Evolutionary conservation across 2,329 filamentous ascomycete genomes (phyloP), one percentile per base, ranked within the genome.

Genomic region (Aspergillus aculeatinus): DNA sequence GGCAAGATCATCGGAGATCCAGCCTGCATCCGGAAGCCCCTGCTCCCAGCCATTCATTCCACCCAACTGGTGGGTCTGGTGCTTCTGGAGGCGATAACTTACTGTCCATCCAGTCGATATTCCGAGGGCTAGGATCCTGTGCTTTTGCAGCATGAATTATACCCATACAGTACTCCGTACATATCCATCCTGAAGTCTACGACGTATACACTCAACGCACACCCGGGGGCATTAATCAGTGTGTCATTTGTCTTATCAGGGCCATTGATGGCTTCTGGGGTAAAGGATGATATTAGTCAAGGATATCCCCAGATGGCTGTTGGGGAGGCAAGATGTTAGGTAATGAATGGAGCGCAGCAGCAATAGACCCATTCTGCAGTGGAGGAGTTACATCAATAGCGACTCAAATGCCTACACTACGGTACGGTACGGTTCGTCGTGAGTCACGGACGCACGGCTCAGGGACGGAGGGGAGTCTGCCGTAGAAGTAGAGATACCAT

Each of bases 331-430:
- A 44, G 14, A 9, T n/a, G 16, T 44, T 44, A 44, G 39, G 39
- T 44, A 44, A 44, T 44, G 16, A 19, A 44, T 44, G 16, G 39
- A 19, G 39, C 6, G 16, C 39, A 44, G 39, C 39, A 44, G 39
- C 39, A 44, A 44, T 44, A 19, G 39, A 44, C 14, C 39, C 39
- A 19, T 16, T 44, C 16, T 44, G 16, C 42, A 48, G 27, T 44
- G 39, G 27, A 47, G 42, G 53, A 23, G 27, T 55, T 55, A 48
- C 53, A 55, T 55, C 25, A 48, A 48, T 55, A 33, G 53, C 48
- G 53, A 55, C 4, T 5, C 1, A 23, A 23, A 4, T 23, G 23
- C 23, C 23, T 23, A 23, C 23, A 23, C 42, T 48, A 55, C 31
- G 27, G 53, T 14, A 14, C 42, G 31, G n/a, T 29, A 3, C 27